phyloP scores from a whole-genome alignment of 1,284 basidiomycete species.

The Thecaphora thlaspeos region DNA sequence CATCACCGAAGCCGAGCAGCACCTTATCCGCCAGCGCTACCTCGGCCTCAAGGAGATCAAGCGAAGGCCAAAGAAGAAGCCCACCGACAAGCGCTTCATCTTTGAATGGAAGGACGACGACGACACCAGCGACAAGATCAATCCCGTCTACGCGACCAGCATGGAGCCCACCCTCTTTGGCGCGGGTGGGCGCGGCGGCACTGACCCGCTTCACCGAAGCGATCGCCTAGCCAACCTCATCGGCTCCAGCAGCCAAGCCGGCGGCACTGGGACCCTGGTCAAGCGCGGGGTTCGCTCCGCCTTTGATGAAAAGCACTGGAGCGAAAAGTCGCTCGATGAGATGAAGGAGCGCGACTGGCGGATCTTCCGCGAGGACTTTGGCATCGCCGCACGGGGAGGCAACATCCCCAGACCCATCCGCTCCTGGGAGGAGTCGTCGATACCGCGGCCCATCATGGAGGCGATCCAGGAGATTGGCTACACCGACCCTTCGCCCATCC shows the following conservation, averaged over 20 bases:
- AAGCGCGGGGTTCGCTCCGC: constrained; percentile 69
- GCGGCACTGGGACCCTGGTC: constrained; percentile 15
- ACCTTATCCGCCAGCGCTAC: constrained; percentile 42
- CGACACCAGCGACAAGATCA: constrained; percentile 39
- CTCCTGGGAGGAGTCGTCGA: constrained; percentile 83
- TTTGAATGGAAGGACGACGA: constrained; percentile 79
- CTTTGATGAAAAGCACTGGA: constrained; percentile 86
- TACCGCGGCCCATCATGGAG: constrained; percentile 75
- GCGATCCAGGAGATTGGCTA: constrained; percentile 90
- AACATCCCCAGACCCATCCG: constrained; percentile 88
- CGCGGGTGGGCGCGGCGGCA: constrained; percentile 31
- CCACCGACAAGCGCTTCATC: constrained; percentile 85
- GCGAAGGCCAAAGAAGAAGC: constrained; percentile 88
- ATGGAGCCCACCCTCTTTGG: constrained; percentile 8
- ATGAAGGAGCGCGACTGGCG: constrained; percentile 99
- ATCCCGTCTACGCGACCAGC: constrained; percentile 29
- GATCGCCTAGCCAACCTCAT: constrained; percentile 3
- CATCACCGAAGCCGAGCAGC: constrained; percentile 39
- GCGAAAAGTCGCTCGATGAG: constrained; percentile 84
- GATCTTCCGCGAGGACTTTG: constrained; percentile 98
- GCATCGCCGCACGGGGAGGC: constrained; percentile 83
- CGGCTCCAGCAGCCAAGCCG: too few species aligned
- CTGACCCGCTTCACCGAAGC: constrained; percentile 11
- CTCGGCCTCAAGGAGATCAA: constrained; percentile 61
- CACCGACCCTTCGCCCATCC: constrained; percentile 93